phyloP scores from a whole-genome alignment of 2,329 filamentous ascomycete species.

The Colletotrichum sp. region DNA sequence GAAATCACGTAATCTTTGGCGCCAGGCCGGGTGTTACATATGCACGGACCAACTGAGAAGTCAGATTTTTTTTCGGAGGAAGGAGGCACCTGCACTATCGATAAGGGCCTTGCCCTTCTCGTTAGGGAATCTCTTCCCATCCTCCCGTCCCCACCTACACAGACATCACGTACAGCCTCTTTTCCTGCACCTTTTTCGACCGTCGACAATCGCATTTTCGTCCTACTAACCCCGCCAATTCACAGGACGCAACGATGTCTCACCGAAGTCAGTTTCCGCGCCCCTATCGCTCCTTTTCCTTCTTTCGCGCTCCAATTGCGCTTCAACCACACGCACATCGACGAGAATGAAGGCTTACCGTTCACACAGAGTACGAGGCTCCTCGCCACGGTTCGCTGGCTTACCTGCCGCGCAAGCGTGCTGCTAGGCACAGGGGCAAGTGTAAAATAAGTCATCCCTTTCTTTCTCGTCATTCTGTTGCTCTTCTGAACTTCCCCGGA shows the following conservation, averaged over 20 bases:
- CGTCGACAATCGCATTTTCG: background rate
- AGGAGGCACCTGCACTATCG: background rate
- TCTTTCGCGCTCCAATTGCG: background rate
- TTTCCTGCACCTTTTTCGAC: background rate
- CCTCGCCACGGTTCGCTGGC: slow-evolving; percentile 94
- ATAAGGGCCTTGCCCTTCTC: background rate
- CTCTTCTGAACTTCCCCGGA: too few species aligned
- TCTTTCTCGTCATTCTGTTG: too few species aligned
- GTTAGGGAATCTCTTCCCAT: background rate
- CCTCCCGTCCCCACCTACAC: background rate
- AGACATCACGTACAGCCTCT: too few species aligned
- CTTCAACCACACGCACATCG: slow-evolving; percentile 29
- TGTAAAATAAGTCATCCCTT: too few species aligned
- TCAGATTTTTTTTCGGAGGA: background rate
- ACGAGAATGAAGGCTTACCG: background rate
- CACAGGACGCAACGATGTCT: background rate
- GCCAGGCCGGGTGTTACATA: too few species aligned
- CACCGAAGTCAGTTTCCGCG: background rate
- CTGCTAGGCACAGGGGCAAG: slow-evolving; percentile 93
- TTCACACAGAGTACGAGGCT: slow-evolving; percentile 67
- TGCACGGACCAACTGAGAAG: background rate
- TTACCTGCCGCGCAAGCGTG: slow-evolving; percentile 89
- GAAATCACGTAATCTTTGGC: background rate
- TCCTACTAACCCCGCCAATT: background rate
- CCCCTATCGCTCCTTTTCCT: fast-evolving